Evolutionary conservation across 768 basidiomycete species (phyloP).

Genomic region (Hypholoma sublateritium): DNA sequence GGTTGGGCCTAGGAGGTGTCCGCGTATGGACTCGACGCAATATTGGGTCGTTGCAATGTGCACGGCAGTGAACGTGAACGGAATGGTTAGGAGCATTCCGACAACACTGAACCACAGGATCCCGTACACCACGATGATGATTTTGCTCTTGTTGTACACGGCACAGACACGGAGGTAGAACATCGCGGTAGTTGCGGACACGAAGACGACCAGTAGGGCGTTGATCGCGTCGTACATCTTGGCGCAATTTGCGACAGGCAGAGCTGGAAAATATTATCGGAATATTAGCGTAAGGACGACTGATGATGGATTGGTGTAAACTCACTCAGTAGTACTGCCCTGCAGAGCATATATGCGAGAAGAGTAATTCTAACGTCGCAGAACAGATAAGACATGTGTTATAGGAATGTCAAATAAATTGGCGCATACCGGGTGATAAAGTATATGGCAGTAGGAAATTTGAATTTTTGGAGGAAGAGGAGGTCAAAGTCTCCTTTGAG

Average conservation of each 20-base stretch:
- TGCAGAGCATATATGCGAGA: slow-evolving; percentile 11
- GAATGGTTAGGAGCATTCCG: slow-evolving; percentile 14
- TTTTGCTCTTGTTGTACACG: slow-evolving; percentile 18
- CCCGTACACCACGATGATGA: slow-evolving; percentile 22
- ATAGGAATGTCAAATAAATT: neutral
- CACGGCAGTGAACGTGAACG: slow-evolving; percentile 21
- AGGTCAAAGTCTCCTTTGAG: slow-evolving; percentile 9
- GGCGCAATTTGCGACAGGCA: slow-evolving; percentile 14
- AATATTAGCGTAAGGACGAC: neutral
- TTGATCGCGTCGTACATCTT: slow-evolving; percentile 11
- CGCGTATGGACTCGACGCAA: slow-evolving; percentile 20
- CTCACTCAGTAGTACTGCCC: slow-evolving; percentile 21
- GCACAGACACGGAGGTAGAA: slow-evolving; percentile 28
- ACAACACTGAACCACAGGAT: slow-evolving; percentile 26
- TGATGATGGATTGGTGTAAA: neutral
- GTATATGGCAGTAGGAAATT: slow-evolving; percentile 14
- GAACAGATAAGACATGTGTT: neutral
- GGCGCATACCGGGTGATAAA: slow-evolving; percentile 14
- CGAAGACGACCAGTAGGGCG: slow-evolving; percentile 18
- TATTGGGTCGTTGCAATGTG: slow-evolving; percentile 21
- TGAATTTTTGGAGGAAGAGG: slow-evolving; percentile 5
- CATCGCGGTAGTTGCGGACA: slow-evolving; percentile 22
- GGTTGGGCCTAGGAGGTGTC: slow-evolving; percentile 14
- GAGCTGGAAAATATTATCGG: neutral
- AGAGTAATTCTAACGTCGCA: slow-evolving; percentile 9